Percentiles rank a stretch among this genome's conserved stretches.
Conservation (phyloP, 805 yeast species). For the Yamadazyma kitorensis region DNA sequence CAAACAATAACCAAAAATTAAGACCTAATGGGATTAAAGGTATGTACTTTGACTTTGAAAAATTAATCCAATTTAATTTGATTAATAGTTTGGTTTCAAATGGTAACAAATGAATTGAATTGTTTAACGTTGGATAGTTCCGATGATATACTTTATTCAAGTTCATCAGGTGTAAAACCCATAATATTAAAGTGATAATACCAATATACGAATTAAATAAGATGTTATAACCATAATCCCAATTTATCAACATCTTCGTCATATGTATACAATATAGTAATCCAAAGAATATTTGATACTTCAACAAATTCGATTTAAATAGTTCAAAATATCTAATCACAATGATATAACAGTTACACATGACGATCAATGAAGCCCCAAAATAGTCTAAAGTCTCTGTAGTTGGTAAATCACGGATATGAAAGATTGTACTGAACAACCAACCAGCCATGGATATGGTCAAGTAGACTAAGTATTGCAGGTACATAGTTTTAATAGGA, state of each 20-base stretch:
- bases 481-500: constrained; percentile 20
- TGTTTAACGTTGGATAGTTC: constrained; percentile 23
- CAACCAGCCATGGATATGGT: constrained; percentile 33
- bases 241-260: constrained; percentile 21
- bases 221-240: constrained; percentile 42
- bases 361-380: constrained; percentile 39
- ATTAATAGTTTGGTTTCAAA: constrained; percentile 34
- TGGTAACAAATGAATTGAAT: constrained; percentile 37
- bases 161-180: constrained; percentile 31
- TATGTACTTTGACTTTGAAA: constrained; percentile 23
- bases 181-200: constrained; percentile 23
- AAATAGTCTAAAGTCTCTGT: constrained; percentile 42
- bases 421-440: constrained; percentile 37
- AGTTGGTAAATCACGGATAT: constrained; percentile 32
- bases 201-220: constrained; percentile 32
- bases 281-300: constrained; percentile 19
- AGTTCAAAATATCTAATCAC: constrained; percentile 29
- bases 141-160: constrained; percentile 15
- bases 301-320: constrained; percentile 14
- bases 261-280: constrained; percentile 25
- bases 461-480: constrained; percentile 29
- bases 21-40: constrained; percentile 35
- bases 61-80: constrained; percentile 26
- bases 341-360: constrained; percentile 35
- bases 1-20: constrained; percentile 29